Conservation (phyloP, 2,329 filamentous ascomycete genomes). For the Alternaria brassicae region DNA sequence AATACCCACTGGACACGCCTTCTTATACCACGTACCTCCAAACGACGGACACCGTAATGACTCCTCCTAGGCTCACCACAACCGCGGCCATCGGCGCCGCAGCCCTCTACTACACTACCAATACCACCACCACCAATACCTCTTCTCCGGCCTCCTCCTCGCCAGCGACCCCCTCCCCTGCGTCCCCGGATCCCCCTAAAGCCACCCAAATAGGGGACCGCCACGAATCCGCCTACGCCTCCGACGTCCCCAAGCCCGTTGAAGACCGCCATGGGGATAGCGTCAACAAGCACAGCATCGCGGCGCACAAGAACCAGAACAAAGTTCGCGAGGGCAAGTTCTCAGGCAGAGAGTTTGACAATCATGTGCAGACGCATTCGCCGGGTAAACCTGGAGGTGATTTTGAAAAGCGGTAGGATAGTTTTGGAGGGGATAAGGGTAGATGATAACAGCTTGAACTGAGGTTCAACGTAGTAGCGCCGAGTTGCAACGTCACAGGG, state of each 20-base stretch:
- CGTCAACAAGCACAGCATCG: slow-evolving; percentile 35
- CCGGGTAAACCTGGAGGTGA: slow-evolving; percentile 29
- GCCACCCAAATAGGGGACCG: slow-evolving; percentile 10
- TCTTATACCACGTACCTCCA: background rate
- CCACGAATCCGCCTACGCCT: slow-evolving; percentile 20
- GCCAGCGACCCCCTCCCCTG: background rate
- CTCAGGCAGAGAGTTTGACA: slow-evolving; percentile 35
- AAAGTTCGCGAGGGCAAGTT: slow-evolving; percentile 35
- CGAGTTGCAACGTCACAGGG: too few species aligned
- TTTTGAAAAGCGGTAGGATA: slow-evolving; percentile 31
- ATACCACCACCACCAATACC: slow-evolving; percentile 13
- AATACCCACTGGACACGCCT: background rate
- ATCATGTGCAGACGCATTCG: slow-evolving; percentile 31
- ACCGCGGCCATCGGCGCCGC: slow-evolving; percentile 23
- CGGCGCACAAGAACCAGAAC: slow-evolving; percentile 35
- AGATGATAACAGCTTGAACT: background rate
- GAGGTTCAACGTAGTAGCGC: background rate
- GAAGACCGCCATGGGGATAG: slow-evolving; percentile 35
- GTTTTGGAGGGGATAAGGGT: background rate
- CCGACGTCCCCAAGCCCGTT: slow-evolving; percentile 34
- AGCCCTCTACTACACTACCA: slow-evolving; percentile 25
- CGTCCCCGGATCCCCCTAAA: background rate
- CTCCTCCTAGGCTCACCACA: slow-evolving; percentile 23
- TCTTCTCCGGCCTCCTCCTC: slow-evolving; percentile 4
- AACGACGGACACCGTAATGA: slow-evolving; percentile 8